Percentiles rank a stretch among this genome's conserved stretches.
Conservation (phyloP, 2,329 filamentous ascomycete genomes). For the Colletotrichum echinochloae region DNA sequence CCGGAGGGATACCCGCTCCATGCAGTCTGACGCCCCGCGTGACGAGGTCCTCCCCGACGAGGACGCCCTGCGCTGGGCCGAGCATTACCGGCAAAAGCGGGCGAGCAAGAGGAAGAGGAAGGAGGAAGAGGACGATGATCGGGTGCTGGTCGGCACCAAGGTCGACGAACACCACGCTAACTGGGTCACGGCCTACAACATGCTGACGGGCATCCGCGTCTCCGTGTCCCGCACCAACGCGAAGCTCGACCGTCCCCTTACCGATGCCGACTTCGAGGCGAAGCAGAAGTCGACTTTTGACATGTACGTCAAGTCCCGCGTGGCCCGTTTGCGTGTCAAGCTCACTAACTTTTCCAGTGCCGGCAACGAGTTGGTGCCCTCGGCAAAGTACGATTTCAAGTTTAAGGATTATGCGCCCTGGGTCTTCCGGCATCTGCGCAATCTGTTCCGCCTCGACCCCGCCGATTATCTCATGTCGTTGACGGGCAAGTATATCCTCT, state of each 20-base stretch:
- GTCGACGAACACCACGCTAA: conserved; percentile 98
- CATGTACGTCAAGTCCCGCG: conserved; percentile 70
- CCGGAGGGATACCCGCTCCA: conserved; percentile 83
- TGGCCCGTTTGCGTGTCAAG: conserved; percentile 25
- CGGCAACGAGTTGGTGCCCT: conserved; percentile 96
- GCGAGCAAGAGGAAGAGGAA: conserved; percentile 86
- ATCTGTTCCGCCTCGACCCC: conserved; percentile 90
- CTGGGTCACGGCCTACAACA: conserved; percentile 98
- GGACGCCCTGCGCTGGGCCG: conserved; percentile 91
- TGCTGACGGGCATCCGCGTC: conserved; percentile 98
- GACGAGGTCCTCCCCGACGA: conserved; percentile 91
- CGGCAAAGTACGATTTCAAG: conserved; percentile 99
- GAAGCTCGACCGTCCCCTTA: conserved; percentile 91
- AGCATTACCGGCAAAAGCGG: conserved; percentile 90
- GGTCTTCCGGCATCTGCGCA: conserved; percentile 94
- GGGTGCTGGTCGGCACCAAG: conserved; percentile 95
- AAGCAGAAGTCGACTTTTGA: conserved; percentile 99
- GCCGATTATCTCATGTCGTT: conserved; percentile 98
- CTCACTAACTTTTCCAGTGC: conserved; percentile 69
- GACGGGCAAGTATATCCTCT: conserved; percentile 98
- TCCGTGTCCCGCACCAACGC: conserved; percentile 96
- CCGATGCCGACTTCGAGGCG: conserved; percentile 90
- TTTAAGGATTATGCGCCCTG: conserved; percentile 99
- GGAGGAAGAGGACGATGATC: conserved; percentile 91
- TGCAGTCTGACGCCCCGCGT: conserved; percentile 84